Conservation (phyloP, 2,329 filamentous ascomycete genomes). For the Trichophyton verrucosum region DNA sequence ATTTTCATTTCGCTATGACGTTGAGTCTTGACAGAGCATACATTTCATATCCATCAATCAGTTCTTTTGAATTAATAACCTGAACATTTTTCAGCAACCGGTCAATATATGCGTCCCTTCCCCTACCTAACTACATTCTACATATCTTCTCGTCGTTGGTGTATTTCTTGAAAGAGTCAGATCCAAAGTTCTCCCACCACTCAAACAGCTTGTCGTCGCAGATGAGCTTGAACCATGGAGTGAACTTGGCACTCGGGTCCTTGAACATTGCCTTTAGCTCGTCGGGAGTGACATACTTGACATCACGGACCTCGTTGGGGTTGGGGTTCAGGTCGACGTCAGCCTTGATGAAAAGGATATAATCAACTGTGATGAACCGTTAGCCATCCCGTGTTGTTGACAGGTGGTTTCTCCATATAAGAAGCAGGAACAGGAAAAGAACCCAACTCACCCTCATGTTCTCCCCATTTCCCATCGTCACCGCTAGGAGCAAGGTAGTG, state of each 20-base stretch:
- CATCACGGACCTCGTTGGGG: conserved; percentile 77
- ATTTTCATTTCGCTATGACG: neutral
- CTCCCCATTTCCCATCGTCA: conserved; percentile 94
- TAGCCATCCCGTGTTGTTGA: neutral
- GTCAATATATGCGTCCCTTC: neutral
- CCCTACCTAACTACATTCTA: conserved; percentile 50
- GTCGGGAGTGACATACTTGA: conserved; percentile 68
- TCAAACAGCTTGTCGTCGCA: conserved; percentile 95
- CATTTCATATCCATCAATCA: neutral
- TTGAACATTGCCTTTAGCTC: conserved; percentile 76
- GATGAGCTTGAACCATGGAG: conserved; percentile 98
- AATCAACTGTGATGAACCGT: conserved; percentile 57
- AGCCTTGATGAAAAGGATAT: conserved; percentile 95
- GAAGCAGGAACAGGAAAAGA: neutral
- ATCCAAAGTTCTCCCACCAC: conserved; percentile 78
- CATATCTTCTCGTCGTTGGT: conserved; percentile 75
- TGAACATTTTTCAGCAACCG: neutral
- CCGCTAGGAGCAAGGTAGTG: conserved; percentile 97
- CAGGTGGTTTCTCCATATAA: neutral
- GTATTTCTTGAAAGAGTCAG: conserved; percentile 71
- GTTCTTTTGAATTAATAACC: neutral
- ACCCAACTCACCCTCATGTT: conserved; percentile 72
- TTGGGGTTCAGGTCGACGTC: conserved; percentile 77
- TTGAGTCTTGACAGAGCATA: neutral
- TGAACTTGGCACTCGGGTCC: conserved; percentile 71